These are phyloP conservation scores for Kodamaea suecica DNA, from an alignment of 1,139 yeast genomes.

Conservation along the genomic window DNA sequence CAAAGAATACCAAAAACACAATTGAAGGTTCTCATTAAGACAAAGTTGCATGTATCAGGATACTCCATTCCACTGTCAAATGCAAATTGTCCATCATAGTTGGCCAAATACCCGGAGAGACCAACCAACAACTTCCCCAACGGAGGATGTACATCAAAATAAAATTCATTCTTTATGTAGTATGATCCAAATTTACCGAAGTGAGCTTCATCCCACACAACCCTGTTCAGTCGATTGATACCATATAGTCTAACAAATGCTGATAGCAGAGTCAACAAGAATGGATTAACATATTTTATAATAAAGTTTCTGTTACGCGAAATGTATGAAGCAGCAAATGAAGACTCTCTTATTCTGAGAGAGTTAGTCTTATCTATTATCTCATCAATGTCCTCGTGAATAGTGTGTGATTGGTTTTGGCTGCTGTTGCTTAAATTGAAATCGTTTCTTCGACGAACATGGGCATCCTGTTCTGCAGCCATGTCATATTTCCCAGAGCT, in stretches of 20 bases:
- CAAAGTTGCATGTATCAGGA: constrained; percentile 55
- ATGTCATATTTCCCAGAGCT: constrained; percentile 1
- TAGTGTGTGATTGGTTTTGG: not conserved
- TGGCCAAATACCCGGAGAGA: constrained; percentile 63
- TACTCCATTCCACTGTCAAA: constrained; percentile 60
- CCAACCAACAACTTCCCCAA: constrained; percentile 70
- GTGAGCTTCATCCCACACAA: constrained; percentile 97
- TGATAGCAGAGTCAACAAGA: constrained; percentile 52
- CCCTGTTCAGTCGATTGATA: constrained; percentile 60
- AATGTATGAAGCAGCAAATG: not conserved
- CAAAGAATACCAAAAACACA: constrained; percentile 60
- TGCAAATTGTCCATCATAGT: constrained; percentile 61
- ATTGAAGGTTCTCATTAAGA: constrained; percentile 64
- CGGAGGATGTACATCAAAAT: constrained; percentile 81
- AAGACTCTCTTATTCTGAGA: constrained; percentile 10
- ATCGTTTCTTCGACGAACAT: constrained; percentile 5
- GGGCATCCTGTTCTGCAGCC: not conserved
- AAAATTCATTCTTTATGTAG: constrained; percentile 62
- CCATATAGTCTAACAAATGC: constrained; percentile 65
- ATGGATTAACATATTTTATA: constrained; percentile 27
- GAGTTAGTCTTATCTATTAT: constrained; percentile 15
- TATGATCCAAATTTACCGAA: constrained; percentile 67
- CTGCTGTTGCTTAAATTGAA: not conserved
- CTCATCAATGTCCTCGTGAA: constrained; percentile 12
- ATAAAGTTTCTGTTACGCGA: constrained; percentile 11